Conservation (phyloP, 306 rosid species). For the Citrullus colocynthis region DNA sequence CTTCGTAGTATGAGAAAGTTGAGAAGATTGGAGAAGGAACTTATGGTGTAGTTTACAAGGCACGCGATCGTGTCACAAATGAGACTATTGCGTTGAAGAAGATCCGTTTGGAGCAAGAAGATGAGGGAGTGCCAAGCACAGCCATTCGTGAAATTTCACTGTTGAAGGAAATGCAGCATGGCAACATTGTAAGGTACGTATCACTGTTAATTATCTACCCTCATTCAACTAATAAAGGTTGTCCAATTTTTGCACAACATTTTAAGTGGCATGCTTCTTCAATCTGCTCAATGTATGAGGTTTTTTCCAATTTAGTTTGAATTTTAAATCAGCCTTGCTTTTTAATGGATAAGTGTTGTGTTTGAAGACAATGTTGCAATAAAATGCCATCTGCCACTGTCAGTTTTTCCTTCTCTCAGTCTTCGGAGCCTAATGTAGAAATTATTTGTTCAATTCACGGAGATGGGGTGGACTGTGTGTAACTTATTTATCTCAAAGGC, state of each 20-base stretch:
- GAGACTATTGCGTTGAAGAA: constrained; percentile 81
- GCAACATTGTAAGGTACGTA: constrained; percentile 71
- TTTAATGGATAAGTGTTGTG: not conserved
- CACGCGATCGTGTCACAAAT: constrained; percentile 65
- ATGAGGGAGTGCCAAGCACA: constrained; percentile 88
- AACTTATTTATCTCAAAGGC: not conserved
- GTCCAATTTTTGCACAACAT: not conserved
- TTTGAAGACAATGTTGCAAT: not conserved
- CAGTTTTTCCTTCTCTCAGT: not conserved
- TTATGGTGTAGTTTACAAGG: constrained; percentile 89
- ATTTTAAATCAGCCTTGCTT: not conserved
- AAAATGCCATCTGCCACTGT: not conserved
- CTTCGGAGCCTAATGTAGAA: not conserved
- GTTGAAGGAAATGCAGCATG: constrained; percentile 82
- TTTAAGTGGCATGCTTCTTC: not conserved
- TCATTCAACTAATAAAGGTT: not conserved
- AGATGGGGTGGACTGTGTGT: not conserved
- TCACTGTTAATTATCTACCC: not conserved
- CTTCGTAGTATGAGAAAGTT: constrained; percentile 69
- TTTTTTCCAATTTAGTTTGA: not conserved
- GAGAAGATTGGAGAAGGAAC: constrained; percentile 95
- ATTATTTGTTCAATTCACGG: not conserved
- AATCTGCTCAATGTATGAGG: not conserved
- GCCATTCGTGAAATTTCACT: constrained; percentile 89
- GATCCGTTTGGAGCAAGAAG: constrained; percentile 89